Base-by-base conservation (phyloP, 163 green algal species). In the Coccomyxa subellipsoidea region DNA sequence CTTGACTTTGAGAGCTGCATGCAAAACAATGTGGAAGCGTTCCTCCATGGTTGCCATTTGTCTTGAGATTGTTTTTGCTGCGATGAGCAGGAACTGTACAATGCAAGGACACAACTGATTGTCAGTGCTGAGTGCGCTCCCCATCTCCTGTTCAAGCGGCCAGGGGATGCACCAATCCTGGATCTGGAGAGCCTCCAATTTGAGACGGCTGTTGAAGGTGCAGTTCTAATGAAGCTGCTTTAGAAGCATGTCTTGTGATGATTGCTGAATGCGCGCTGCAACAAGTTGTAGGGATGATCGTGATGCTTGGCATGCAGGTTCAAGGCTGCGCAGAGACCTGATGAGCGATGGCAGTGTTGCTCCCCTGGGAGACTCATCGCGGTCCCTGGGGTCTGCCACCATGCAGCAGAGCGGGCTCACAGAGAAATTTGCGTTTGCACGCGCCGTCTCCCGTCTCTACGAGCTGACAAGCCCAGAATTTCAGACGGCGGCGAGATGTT, bases 401-500 rank as follows among this genome's bases (percentile, higher is more conserved):
- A 36, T 34, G 29, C 66, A 73, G 7, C 66, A 73, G 29, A 73
- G 66, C 8, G 66, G 66, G 2, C 27, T 73, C 66, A 73, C 66
- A 34, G 94, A 98, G 89, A 85, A 88, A 15, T 98, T 98, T 86
- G 94, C 94, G 0, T 98, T 98, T 83, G 80, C 76, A 9, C 82
- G 94, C 9, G 94, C 94, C 0, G 91, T 96, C 59, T 93, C 87
- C 12, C 82, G 94, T 25, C 82, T 96, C 47, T 85, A 93, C 69
- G 93, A 97, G 82, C 96, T 97, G 92, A 89, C 93, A 29, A 38
- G 69, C 69, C 31, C n/a, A 5, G n/a, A n/a, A n/a, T n/a, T n/a
- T n/a, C n/a, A n/a, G n/a, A n/a, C n/a, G n/a, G n/a, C n/a, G n/a
- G n/a, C n/a, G n/a, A n/a, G n/a, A n/a, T n/a, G n/a, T n/a, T n/a